A percentile compares a stretch with the other conserved stretches of the same genome.
Conservation (phyloP, 768 basidiomycete genomes). For the Podaxis mareebaensis region DNA sequence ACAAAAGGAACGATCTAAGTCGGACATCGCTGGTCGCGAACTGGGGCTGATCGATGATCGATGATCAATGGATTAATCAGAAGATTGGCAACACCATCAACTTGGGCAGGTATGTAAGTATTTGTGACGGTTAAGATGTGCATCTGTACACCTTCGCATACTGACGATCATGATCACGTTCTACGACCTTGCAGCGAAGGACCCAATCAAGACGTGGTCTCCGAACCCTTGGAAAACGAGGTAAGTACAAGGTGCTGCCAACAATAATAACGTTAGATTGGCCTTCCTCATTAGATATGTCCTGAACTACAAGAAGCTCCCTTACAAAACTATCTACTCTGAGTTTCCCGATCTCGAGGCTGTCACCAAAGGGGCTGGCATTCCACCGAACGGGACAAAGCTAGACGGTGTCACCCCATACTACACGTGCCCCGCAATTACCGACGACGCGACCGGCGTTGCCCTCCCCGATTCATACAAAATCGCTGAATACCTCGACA, state of each 20-base stretch:
- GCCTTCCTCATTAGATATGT: slow-evolving; percentile 16
- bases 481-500: slow-evolving; percentile 46
- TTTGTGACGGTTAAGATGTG: neutral
- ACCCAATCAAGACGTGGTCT: slow-evolving; percentile 31
- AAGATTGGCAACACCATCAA: no score
- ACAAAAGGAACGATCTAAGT: no score
- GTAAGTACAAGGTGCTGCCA: slow-evolving; percentile 18
- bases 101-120: neutral
- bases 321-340: slow-evolving; percentile 13
- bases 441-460: slow-evolving; percentile 37
- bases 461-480: slow-evolving; percentile 39
- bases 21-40: no score
- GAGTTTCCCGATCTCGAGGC: slow-evolving; percentile 15
- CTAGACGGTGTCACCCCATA: neutral
- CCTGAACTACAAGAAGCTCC: slow-evolving; percentile 16
- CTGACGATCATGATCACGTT: slow-evolving; percentile 27
- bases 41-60: no score
- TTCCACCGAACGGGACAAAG: neutral
- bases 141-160: neutral
- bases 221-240: slow-evolving; percentile 37
- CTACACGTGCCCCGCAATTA: slow-evolving; percentile 21
- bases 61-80: no score
- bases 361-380: slow-evolving; percentile 3
- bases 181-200: slow-evolving; percentile 39
- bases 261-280: neutral